Evolutionary conservation across 2,329 filamentous ascomycete genomes (phyloP).

Genomic region (Claviceps maximensis): DNA sequence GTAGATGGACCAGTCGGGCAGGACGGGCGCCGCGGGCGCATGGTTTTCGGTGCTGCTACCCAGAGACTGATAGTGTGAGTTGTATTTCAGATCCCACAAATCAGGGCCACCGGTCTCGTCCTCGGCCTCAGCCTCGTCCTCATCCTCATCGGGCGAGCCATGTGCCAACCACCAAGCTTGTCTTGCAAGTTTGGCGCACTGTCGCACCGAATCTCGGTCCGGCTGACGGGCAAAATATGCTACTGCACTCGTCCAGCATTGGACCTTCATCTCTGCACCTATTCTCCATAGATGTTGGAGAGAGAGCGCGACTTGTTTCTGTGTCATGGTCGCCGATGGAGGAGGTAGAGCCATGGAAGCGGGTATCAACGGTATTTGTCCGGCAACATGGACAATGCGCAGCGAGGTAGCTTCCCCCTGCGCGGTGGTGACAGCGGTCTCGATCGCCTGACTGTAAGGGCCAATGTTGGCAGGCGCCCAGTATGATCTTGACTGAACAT

Average conservation of each 20-base stretch:
- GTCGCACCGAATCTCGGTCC: conserved; percentile 15
- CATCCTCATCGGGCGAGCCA: conserved; percentile 24
- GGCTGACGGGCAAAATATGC: conserved; percentile 50
- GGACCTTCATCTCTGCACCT: conserved; percentile 54
- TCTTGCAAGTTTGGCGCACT: conserved; percentile 29
- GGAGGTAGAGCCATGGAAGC: conserved; percentile 55
- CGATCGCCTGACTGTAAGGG: conserved; percentile 84
- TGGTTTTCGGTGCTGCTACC: conserved; percentile 15
- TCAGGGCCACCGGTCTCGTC: conserved; percentile 40
- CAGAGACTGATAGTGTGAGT: conserved; percentile 33
- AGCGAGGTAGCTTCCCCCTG: conserved; percentile 11
- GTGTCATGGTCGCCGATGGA: conserved; percentile 26
- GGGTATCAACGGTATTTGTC: conserved; percentile 82
- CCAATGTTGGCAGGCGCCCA: conserved; percentile 98
- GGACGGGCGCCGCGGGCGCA: conserved; percentile 21
- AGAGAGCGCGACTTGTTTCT: conserved; percentile 53
- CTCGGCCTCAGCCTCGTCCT: conserved; percentile 27
- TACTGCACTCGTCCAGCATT: conserved; percentile 63
- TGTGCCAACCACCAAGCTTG: conserved; percentile 36
- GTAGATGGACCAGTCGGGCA: conserved; percentile 40
- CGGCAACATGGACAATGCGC: conserved; percentile 54
- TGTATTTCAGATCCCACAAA: conserved; percentile 55
- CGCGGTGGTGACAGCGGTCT: conserved; percentile 25
- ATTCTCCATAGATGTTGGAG: conserved; percentile 87
- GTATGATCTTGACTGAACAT: conserved; percentile 88